Evolutionary conservation across 306 rosid genomes (phyloP).

Genomic region (barrel medic (Medicago truncatula)): DNA sequence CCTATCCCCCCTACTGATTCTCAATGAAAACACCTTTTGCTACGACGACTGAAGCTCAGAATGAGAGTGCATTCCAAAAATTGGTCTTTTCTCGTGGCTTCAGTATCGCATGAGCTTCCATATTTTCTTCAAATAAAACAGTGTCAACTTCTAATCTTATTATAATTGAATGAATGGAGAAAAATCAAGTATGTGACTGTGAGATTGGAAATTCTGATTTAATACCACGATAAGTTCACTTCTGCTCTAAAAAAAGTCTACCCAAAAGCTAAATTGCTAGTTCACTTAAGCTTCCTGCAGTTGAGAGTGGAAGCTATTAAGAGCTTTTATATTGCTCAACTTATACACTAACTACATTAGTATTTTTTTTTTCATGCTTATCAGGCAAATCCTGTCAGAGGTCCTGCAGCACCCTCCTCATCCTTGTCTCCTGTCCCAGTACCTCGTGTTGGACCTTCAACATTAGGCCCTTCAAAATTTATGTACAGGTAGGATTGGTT

Average conservation of each 20-base stretch:
- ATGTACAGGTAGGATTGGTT: constrained; percentile 76
- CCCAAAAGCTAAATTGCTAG: constrained; percentile 14
- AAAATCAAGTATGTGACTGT: not conserved
- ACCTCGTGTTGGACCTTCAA: constrained; percentile 68
- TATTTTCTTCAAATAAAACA: constrained; percentile 14
- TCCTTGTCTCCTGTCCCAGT: constrained; percentile 64
- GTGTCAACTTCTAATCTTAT: constrained; percentile 29
- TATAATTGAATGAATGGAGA: constrained; percentile 14
- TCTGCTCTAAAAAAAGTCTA: constrained; percentile 13
- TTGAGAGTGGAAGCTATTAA: constrained; percentile 20
- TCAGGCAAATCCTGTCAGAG: constrained; percentile 73
- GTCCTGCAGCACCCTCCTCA: constrained; percentile 62
- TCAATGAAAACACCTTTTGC: constrained; percentile 16
- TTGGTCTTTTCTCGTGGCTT: not conserved
- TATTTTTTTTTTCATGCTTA: constrained; percentile 39
- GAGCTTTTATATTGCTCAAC: constrained; percentile 22
- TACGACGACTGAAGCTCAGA: not conserved
- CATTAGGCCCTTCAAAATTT: constrained; percentile 86
- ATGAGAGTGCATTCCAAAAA: not conserved
- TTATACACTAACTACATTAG: not conserved
- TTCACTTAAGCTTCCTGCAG: constrained; percentile 32
- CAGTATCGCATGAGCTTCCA: constrained; percentile 9
- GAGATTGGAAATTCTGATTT: constrained; percentile 23
- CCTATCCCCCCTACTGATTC: constrained; percentile 1
- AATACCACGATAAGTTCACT: constrained; percentile 24